Evolutionary conservation across 148 eudicot species (phyloP).

Genomic region (Rhododendron vialii): DNA sequence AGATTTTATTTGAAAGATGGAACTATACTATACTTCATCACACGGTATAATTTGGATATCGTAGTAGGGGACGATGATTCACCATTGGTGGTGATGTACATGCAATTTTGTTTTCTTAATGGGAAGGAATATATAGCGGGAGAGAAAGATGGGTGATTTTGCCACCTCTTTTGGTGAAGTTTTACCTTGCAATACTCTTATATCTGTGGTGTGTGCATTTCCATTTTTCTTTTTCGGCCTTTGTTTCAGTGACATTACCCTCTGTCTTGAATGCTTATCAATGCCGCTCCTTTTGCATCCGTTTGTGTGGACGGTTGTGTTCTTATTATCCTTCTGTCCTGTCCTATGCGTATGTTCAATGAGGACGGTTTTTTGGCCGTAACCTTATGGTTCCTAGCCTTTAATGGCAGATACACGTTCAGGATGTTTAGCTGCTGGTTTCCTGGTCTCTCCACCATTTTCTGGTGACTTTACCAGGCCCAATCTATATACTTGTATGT

Average conservation of each 20-base stretch:
- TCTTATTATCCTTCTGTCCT: not conserved
- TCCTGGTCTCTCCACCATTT: not conserved
- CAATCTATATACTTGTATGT: not conserved
- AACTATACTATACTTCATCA: not conserved
- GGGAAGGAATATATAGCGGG: not conserved
- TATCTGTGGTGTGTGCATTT: not conserved
- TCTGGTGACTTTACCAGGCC: not conserved
- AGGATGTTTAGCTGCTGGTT: not conserved
- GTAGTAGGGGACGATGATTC: not conserved
- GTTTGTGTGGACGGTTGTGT: not conserved
- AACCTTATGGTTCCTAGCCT: not conserved
- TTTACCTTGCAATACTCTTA: not conserved
- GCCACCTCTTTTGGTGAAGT: not conserved
- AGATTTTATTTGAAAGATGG: not conserved
- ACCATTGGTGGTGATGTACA: not conserved
- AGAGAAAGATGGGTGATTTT: not conserved
- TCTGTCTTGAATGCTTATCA: not conserved
- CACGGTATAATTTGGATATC: not conserved
- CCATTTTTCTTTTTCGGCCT: not conserved
- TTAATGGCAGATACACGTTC: not conserved
- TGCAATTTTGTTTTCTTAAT: not conserved
- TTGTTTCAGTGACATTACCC: not conserved
- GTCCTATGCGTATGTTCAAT: not conserved
- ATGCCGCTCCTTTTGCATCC: not conserved
- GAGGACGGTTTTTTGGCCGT: not conserved